These are phyloP conservation scores for Oryza meridionalis DNA, from an alignment of 176 grass and related monocot genomes.

Conservation along the genomic window DNA sequence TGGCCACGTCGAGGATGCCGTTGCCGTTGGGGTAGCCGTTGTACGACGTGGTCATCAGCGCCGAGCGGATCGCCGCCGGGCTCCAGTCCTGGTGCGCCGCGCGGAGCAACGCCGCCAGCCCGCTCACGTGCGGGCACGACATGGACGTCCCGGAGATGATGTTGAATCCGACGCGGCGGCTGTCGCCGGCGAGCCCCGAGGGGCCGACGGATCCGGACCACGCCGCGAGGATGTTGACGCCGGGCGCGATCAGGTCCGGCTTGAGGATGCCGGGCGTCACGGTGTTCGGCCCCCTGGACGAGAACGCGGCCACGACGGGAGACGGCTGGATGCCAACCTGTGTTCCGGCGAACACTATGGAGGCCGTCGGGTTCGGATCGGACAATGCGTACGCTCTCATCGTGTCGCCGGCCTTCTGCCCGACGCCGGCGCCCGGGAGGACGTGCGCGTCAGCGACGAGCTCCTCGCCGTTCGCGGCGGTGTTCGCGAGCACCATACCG, in stretches of 20 bases:
- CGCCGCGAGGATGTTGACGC: conserved; percentile 88
- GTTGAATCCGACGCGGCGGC: conserved; percentile 75
- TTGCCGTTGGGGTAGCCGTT: conserved; percentile 58
- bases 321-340: conserved; percentile 79
- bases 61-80: conserved; percentile 77
- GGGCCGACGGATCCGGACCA: conserved; percentile 78
- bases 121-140: conserved; percentile 98
- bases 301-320: conserved; percentile 92
- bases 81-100: conserved; percentile 82
- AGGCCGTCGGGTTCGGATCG: conserved; percentile 67
- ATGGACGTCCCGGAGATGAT: conserved; percentile 97
- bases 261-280: conserved; percentile 78
- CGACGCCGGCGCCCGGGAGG: conserved; percentile 70
- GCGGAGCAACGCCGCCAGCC: conserved; percentile 74
- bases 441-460: conserved; percentile 88
- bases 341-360: conserved; percentile 73
- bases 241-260: conserved; percentile 86
- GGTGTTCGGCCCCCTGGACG: conserved; percentile 78
- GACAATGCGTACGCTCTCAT: conserved; percentile 65
- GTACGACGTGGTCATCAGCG: conserved; percentile 90
- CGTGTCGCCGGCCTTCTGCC: conserved; percentile 68
- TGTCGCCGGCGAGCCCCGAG: conserved; percentile 60
- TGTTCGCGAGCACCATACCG: conserved; percentile 94
- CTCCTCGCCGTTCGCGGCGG: conserved; percentile 79
- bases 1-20: conserved; percentile 77